A percentile compares a stretch with the other conserved stretches of the same genome.
Conservation (phyloP, 2,329 filamentous ascomycete genomes). For the Pseudogymnoascus sp. region DNA sequence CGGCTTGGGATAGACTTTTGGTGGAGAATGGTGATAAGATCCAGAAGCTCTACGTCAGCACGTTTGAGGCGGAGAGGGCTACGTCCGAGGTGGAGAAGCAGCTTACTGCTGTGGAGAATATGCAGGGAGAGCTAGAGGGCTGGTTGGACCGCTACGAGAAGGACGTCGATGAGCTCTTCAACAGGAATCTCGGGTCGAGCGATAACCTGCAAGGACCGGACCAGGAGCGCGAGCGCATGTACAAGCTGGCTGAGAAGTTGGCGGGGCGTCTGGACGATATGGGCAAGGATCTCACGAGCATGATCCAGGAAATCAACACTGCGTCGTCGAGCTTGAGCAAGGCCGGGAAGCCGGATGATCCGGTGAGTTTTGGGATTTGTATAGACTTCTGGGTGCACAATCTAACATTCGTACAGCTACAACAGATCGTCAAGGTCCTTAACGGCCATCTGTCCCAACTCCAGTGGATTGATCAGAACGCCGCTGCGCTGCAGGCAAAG, state of each 20-base stretch:
- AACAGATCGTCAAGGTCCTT: slow-evolving; percentile 89
- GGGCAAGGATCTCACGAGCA: slow-evolving; percentile 83
- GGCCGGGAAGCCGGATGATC: slow-evolving; percentile 79
- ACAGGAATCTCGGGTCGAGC: slow-evolving; percentile 65
- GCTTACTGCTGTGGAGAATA: slow-evolving; percentile 77
- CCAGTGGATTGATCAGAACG: slow-evolving; percentile 86
- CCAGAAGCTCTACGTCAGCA: slow-evolving; percentile 82
- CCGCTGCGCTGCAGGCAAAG: slow-evolving; percentile 72
- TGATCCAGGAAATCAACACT: slow-evolving; percentile 97
- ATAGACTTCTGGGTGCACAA: slow-evolving; percentile 15
- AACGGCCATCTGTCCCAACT: slow-evolving; percentile 88
- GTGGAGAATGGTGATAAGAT: slow-evolving; percentile 95
- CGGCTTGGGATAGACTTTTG: slow-evolving; percentile 79
- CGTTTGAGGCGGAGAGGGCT: slow-evolving; percentile 87
- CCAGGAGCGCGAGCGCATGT: slow-evolving; percentile 90
- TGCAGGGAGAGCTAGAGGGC: slow-evolving; percentile 80
- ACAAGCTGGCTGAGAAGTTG: slow-evolving; percentile 90
- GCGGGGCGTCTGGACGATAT: slow-evolving; percentile 88
- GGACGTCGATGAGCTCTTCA: slow-evolving; percentile 84
- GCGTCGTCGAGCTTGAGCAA: slow-evolving; percentile 86
- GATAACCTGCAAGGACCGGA: slow-evolving; percentile 81
- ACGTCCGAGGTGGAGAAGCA: slow-evolving; percentile 92
- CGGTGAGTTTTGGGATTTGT: slow-evolving; percentile 48
- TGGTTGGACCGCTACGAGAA: slow-evolving; percentile 88
- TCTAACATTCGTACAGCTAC: slow-evolving; percentile 52